Evolutionary conservation across 1,284 basidiomycete species (phyloP), one percentile per base, ranked within the genome.

Genomic region (Trametes sp.): DNA sequence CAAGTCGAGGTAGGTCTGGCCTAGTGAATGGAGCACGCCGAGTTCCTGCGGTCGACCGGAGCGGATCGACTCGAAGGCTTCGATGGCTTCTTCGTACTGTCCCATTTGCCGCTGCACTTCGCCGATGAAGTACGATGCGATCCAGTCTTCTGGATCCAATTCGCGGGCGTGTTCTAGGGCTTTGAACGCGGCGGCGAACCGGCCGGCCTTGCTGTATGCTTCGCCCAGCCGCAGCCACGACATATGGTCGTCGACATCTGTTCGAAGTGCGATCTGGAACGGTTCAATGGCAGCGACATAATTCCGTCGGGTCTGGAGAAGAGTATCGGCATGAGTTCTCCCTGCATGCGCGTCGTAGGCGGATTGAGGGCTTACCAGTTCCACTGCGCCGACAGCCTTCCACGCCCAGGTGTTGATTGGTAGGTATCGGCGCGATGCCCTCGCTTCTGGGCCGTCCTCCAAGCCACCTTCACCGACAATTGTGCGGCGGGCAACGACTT

Each of bases 341-440:
- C 7, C 28, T 24, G 19, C 3, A 28, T 13, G 8, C 6, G 16
- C 16, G 11, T n/a, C 24, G 24, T 2, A 45, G 16, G 38, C 23
- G 9, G 5, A 9, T 16, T 14, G 23, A 10, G 28, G 6, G 45
- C 45, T 10, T 46, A 95, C 95, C 78, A 98, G 80, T 73, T 98
- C 95, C 1, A 97, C 96, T 1, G 94, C 87, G 1, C 98, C 98
- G 29, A 98, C 81, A 11, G 98, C 97, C 76, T 98, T 98, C 96
- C 96, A 99, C 1, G 98, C 98, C 98, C 98, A 99, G 2, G 92
- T 87, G 70, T 96, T 96, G 45, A 87, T 88, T 0, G 95, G 93
- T 35, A 90, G 82, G 74, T 87, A 87, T 65, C 84, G 80, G 45
- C 77, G 80, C 38, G 76, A 77, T 0, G 81, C 79, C 50, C 78